Percentiles rank a stretch among this genome's conserved stretches.
phyloP scores from a whole-genome alignment of 2,329 filamentous ascomycete genomes.

The Macrophomina tecta region DNA sequence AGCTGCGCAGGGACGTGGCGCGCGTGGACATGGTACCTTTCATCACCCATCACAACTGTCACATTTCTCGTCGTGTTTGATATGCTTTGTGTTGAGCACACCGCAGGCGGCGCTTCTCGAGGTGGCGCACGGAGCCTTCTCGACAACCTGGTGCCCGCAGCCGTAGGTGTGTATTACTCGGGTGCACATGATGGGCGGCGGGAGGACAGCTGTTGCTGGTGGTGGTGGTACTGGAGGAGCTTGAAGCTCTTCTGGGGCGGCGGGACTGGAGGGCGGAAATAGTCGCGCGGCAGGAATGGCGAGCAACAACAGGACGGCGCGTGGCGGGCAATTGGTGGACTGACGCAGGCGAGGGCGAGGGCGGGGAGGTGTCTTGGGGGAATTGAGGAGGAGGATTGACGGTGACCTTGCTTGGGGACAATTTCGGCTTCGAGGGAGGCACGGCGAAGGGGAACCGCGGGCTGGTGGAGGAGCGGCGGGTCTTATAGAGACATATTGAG shows the following conservation, averaged over 20 bases:
- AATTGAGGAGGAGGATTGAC: constrained; percentile 25
- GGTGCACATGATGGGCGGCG: constrained; percentile 50
- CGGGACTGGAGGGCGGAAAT: constrained; percentile 31
- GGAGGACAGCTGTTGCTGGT: constrained; percentile 28
- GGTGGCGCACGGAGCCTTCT: constrained; percentile 54
- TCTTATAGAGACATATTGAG: constrained; percentile 48
- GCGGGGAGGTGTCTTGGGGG: constrained; percentile 21
- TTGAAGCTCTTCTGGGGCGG: constrained; percentile 31
- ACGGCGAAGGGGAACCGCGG: constrained; percentile 24
- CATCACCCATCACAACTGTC: constrained; percentile 53
- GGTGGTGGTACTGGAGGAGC: constrained; percentile 22
- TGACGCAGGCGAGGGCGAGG: constrained; percentile 18
- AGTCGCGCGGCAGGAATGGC: neutral
- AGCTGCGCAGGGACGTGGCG: neutral
- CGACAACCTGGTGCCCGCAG: constrained; percentile 52
- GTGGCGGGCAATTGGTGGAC: constrained; percentile 26
- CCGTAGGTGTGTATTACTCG: constrained; percentile 55
- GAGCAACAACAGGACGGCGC: constrained; percentile 24
- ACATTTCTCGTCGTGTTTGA: constrained; percentile 57
- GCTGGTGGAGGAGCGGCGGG: constrained; percentile 28
- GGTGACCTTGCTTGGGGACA: constrained; percentile 25
- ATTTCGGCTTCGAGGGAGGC: constrained; percentile 24
- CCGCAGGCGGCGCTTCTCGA: constrained; percentile 51
- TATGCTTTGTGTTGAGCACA: constrained; percentile 49
- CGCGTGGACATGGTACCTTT: constrained; percentile 39